Evolutionary conservation across 2,329 filamentous ascomycete species (phyloP), one percentile per base, ranked within the genome.

Genomic region (Fusarium udum): DNA sequence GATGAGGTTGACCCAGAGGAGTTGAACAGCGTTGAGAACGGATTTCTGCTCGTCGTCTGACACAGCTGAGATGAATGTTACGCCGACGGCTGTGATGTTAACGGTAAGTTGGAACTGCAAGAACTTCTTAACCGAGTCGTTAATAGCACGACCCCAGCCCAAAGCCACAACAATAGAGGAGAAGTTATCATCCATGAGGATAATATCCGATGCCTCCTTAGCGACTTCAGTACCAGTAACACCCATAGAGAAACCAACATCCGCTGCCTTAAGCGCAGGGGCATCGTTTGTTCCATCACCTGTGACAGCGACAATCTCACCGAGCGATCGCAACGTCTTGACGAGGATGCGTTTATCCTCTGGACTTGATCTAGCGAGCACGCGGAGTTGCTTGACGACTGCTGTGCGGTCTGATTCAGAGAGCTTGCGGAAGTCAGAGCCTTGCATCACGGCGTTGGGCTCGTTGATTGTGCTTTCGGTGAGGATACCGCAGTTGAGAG

Each of bases 81-180:
- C 84, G 11, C 91, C 77, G 31, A 92, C 90, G 7, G 90, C 90
- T 7, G 90, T 92, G 69, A 92, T 91, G 79, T 92, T 92, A 78
- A 92, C 90, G 0, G 91, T 93, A 71, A 93, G 88, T 82, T 90
- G 87, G 77, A 91, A 91, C 85, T 92, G 90, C 48, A 92, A 84
- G 78, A 92, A 92, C 79, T 92, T 92, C 79, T 90, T 86, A 42
- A 92, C 89, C 1, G 90, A 88, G 71, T 92, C 91, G 74, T 92
- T 92, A 63, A 92, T 90, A 14, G 89, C 88, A 58, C 90, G 86
- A 20, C 90, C 91, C 90, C 90, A 92, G 70, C 89, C 87, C 39
- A 92, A 85, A 2, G 90, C 91, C 24, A 88, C 92, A 39, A 92
- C 87, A 61, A 92, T 92, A 8, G 90, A 89, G 4, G 85, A 80